Conservation (phyloP, 2,329 filamentous ascomycete genomes). For the Ploettnerulaceae sp. region DNA sequence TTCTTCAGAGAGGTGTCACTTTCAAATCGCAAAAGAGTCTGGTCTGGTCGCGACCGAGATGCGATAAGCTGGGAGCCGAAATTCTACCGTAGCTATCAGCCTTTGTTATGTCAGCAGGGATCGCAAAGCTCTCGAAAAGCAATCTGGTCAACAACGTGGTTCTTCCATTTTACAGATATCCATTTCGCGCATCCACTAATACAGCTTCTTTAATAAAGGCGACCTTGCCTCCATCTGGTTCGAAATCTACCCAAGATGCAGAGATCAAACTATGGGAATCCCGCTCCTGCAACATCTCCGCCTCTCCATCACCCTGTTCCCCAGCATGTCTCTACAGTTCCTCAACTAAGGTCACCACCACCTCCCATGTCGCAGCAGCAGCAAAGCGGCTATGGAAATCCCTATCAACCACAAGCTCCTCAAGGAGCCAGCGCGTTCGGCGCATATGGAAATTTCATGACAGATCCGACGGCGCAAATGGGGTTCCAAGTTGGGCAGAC, state of each 20-base stretch:
- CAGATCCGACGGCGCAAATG: slow-evolving; percentile 90
- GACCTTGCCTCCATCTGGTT: not conserved
- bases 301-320: slow-evolving; percentile 95
- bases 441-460: slow-evolving; percentile 89
- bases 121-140: slow-evolving; percentile 7
- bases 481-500: slow-evolving; percentile 91
- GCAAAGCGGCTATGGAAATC: slow-evolving; percentile 64
- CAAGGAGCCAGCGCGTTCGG: slow-evolving; percentile 51
- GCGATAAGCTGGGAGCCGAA: slow-evolving; percentile 10
- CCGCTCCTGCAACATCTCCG: slow-evolving; percentile 66
- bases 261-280: slow-evolving; percentile 73
- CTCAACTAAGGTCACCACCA: slow-evolving; percentile 90
- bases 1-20: slow-evolving; percentile 6
- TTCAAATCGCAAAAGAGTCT: not conserved
- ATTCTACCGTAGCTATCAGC: slow-evolving; percentile 12
- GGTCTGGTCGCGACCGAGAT: not conserved
- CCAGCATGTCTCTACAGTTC: slow-evolving; percentile 96
- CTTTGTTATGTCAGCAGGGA: slow-evolving; percentile 3
- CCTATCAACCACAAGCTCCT: slow-evolving; percentile 59
- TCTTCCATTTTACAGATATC: slow-evolving; percentile 2
- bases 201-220: not conserved
- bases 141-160: slow-evolving; percentile 1
- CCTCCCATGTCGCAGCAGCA: slow-evolving; percentile 68
- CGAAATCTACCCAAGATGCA: slow-evolving; percentile 57
- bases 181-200: not conserved